Evolutionary conservation across 306 rosid genomes (phyloP).

Genomic region (Inga oerstediana): DNA sequence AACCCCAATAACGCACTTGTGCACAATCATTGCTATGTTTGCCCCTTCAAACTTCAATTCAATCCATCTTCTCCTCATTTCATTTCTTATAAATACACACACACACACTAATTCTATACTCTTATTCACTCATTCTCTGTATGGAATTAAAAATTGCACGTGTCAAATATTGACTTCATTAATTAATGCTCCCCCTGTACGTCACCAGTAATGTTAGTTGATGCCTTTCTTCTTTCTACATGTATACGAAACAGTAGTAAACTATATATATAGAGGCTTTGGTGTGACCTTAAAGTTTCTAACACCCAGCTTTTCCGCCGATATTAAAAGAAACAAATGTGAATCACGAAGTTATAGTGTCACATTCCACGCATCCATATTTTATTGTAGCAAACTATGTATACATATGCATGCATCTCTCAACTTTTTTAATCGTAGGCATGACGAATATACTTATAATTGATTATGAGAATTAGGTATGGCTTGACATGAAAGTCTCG

Average conservation of each 20-base stretch:
- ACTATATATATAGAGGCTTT: not conserved
- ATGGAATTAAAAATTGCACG: slow-evolving; percentile 17
- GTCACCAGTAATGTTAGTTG: slow-evolving; percentile 3
- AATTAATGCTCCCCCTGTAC: slow-evolving; percentile 11
- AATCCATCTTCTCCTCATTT: slow-evolving; percentile 14
- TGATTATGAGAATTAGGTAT: not conserved
- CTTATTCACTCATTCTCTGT: not conserved
- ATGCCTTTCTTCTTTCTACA: not conserved
- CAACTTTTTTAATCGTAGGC: not conserved
- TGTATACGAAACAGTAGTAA: not conserved
- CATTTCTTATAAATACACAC: not conserved
- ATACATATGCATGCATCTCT: not conserved
- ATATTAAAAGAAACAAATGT: slow-evolving; percentile 13
- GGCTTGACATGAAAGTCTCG: not conserved
- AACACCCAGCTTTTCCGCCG: not conserved
- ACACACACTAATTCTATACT: not conserved
- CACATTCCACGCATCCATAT: slow-evolving; percentile 15
- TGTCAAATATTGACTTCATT: slow-evolving; percentile 15
- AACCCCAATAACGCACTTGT: slow-evolving; percentile 12
- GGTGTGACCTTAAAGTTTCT: slow-evolving; percentile 19
- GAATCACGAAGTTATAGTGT: slow-evolving; percentile 21
- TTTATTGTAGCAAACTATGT: not conserved
- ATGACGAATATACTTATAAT: not conserved
- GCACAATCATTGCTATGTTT: slow-evolving; percentile 30
- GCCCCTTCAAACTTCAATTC: not conserved